Evolutionary conservation across 768 basidiomycete genomes (phyloP), one percentile per base, ranked within the genome.

Genomic region (Kwoniella sp.): DNA sequence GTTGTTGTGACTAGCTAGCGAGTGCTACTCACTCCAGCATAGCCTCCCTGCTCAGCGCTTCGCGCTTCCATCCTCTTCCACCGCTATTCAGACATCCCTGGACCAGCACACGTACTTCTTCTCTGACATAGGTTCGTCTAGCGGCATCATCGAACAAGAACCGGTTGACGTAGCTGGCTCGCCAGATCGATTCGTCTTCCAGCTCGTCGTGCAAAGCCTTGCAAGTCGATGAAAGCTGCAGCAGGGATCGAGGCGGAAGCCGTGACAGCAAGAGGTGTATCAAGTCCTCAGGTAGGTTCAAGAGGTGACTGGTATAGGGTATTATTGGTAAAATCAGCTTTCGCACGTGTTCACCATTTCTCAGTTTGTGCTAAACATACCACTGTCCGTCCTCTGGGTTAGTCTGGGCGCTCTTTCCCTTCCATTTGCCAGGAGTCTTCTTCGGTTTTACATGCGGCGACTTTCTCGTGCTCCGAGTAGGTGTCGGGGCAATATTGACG

Each of bases 151-250:
- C 62, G 34, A 48, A 63, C 20, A 76, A 54, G 58, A 72, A 79
- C 11, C 71, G 69, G 56, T 76, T 74, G 48, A 79, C 57, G 62
- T 74, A 79, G 55, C 70, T 69, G 29, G 74, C 61, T 34, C 73
- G 58, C 78, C 78, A 79, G 17, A 79, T 68, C 2, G 70, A 48
- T 26, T 79, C 76, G 48, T 72, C 70, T 53, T 71, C 51, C 20
- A 77, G 63, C 20, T 67, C 68, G 4, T 68, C 62, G 25, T 65
- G 47, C 28, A 79, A 61, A 4, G 48, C 22, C 41, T 58, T 61
- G 60, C 73, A 79, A 1, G 74, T 73, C 28, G 48, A 51, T 1
- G 73, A 67, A 2, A 76, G 62, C 15, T 65, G 52, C 2, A 45
- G 55, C 2, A 76, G 72, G 20, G 65, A 53, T 56, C 67, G 50